These are phyloP conservation scores for Luvunga scandens DNA, from an alignment of 345 rosid genomes.

Conservation along the genomic window DNA sequence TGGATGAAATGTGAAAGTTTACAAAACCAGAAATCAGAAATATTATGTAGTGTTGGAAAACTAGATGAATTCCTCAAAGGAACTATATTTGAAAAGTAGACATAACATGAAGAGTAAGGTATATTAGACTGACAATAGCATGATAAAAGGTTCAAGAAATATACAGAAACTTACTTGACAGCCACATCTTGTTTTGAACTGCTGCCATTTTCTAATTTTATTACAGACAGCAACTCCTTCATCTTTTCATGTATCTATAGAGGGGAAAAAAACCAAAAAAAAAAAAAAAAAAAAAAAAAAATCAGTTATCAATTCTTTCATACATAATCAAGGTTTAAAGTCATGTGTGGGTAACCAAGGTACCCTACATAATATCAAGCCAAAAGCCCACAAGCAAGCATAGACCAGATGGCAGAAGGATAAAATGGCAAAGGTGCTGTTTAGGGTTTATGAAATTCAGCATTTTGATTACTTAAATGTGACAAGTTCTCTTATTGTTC, in stretches of 20 bases:
- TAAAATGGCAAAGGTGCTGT: not conserved
- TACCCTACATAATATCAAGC: not conserved
- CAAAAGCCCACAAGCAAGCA: not conserved
- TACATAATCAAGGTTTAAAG: not conserved
- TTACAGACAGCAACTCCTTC: conserved; percentile 56
- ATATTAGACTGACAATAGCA: conserved; percentile 1
- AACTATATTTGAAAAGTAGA: not conserved
- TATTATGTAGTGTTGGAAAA: not conserved
- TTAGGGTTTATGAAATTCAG: not conserved
- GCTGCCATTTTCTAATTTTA: conserved; percentile 50
- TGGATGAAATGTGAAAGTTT: not conserved
- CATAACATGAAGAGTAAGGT: not conserved
- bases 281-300: not conserved
- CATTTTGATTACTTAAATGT: not conserved
- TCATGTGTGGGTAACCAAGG: not conserved
- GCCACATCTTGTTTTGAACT: conserved; percentile 51
- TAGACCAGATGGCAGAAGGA: not conserved
- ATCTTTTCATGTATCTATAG: conserved; percentile 61
- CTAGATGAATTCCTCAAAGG: conserved; percentile 6
- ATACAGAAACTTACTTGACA: conserved; percentile 48
- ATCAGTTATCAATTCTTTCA: not conserved
- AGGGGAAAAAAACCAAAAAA: conserved; percentile 4
- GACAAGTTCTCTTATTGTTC: not conserved
- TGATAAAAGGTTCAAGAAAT: conserved; percentile 1
- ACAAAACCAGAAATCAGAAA: not conserved